Base-by-base conservation (phyloP, 1,284 basidiomycete genomes). In the Peniophora sp. region DNA sequence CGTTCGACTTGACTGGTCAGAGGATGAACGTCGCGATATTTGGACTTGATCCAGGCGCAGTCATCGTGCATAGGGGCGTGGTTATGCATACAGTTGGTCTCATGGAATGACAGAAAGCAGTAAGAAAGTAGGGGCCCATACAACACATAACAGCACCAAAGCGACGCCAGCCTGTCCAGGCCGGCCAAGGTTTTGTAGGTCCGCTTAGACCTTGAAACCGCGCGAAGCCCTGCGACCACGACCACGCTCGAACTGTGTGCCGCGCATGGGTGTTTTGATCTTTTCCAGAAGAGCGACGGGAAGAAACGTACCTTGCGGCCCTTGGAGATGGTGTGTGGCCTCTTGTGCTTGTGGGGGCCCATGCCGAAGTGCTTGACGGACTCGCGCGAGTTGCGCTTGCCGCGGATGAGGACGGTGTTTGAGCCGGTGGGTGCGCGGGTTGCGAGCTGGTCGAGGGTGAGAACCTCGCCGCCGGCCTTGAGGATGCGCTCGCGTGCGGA, bases 401-500 rank as follows among this genome's bases (percentile, higher is more conserved):
- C 97, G 57, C 94, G 79, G 62, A 97, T 74, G 60, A 99, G 75
- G 57, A 99, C 79, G 49, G 95, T 98, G 84, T 97, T 97, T 59
- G 90, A 79, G 58, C 97, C 96, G 51, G 92, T 97, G 37, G 96
- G 96, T 54, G 93, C 83, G 57, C 95, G 85, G 58, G 93, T 72
- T 51, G 96, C 96, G 59, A 99, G 90, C 74, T 98, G 95, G 72
- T 99, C 96, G 61, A 99, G 82, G 58, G 97, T 99, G 62, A 99
- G 69, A 57, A 78, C 81, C 76, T 99, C 96, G 66, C 96, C 96
- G 61, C 96, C 96, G 52, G 94, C 91, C 67, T 92, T 92, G 65
- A 93, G 70, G 70, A 99, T 98, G 61, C 97, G 88, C 68, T 92
- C 95, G 71, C 87, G 89, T 54, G 96, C 97, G 49, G 87, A 82